Evolutionary conservation across 1,139 yeast species (phyloP), one percentile per base, ranked within the genome.

Genomic region (Kurtzmaniella quercitrusa): DNA sequence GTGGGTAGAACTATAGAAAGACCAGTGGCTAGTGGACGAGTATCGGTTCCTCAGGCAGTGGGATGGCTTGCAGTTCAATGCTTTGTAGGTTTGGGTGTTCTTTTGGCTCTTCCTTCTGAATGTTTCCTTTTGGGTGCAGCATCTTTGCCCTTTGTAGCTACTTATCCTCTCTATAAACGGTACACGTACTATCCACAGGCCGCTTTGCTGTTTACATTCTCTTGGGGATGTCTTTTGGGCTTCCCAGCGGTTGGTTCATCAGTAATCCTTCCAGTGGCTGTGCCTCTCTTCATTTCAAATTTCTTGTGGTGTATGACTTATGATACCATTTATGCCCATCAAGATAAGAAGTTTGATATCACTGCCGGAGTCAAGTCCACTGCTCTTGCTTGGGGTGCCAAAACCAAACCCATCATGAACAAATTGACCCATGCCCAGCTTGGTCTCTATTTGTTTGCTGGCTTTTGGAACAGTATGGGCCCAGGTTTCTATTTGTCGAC

Each of bases 261-360:
- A 1, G 76, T 93, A 75, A 75, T 79, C 52, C 74, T 80, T 68
- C 66, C 80, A 17, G 86, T 90, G 3, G 91, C 91, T 79, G 68
- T 79, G 11, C 89, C 96, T 1, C 70, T 94, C 42, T 88, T 85
- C 54, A 62, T 81, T 2, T 81, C 96, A 15, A 83, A 90, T 40
- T 86, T 84, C 59, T 73, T 85, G 45, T 94, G 98, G 98, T 85
- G 96, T 52, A 85, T 94, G 88, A 82, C 85, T 42, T 94, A 94
- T 63, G 99, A 94, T 62, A 88, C 98, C 2, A 81, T 94, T 37
- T 94, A 94, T 62, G 98, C 98, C 1, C 99, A 94, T 62, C 99
- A 94, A 67, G 98, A 94, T 63, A 94, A 94, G 66, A 68, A 65
- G 47, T 94, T 85, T 57, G 99, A 94, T 62, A 67, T 85, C 43